phyloP scores from a whole-genome alignment of 495 filamentous ascomycete genomes.

The Cryomyces antarcticus region DNA sequence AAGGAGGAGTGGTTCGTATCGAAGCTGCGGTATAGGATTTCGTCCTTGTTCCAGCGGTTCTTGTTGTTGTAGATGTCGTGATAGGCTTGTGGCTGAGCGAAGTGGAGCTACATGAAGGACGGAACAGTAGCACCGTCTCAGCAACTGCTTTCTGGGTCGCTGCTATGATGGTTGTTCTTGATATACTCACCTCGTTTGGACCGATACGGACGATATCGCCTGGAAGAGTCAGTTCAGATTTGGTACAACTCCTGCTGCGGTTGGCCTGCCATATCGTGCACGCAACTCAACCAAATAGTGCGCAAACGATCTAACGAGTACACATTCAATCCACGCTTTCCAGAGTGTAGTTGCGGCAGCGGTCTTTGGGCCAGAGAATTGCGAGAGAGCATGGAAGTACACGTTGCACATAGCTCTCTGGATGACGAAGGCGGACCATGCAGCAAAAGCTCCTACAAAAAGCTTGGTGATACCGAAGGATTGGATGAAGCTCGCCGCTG shows the following conservation, averaged over 20 bases:
- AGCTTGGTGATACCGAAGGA: no score
- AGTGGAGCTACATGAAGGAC: constrained; percentile 18
- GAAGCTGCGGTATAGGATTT: constrained; percentile 17
- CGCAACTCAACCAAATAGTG: constrained; percentile 5
- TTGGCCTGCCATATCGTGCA: constrained; percentile 9
- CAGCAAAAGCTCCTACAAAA: neutral
- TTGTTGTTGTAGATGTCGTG: constrained; percentile 19
- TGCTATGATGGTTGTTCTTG: no score
- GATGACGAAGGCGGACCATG: neutral
- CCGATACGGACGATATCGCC: constrained; percentile 14
- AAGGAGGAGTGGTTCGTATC: constrained; percentile 19
- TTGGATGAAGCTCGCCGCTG: no score
- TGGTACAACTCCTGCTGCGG: neutral
- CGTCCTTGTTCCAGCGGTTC: constrained; percentile 21
- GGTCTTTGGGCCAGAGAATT: neutral
- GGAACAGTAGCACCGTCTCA: no score
- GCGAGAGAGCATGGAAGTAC: constrained; percentile 2
- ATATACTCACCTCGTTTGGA: constrained; percentile 12
- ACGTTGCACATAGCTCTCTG: neutral
- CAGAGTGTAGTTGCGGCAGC: constrained; percentile 14
- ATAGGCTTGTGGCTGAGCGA: constrained; percentile 20
- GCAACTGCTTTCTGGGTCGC: no score
- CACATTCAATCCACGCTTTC: constrained; percentile 9
- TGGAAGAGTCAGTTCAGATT: neutral
- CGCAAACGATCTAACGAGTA: constrained; percentile 3